Evolutionary conservation across 2,329 filamentous ascomycete genomes (phyloP), one percentile per base, ranked within the genome.

Genomic region (Trematosphaeria pertusa): DNA sequence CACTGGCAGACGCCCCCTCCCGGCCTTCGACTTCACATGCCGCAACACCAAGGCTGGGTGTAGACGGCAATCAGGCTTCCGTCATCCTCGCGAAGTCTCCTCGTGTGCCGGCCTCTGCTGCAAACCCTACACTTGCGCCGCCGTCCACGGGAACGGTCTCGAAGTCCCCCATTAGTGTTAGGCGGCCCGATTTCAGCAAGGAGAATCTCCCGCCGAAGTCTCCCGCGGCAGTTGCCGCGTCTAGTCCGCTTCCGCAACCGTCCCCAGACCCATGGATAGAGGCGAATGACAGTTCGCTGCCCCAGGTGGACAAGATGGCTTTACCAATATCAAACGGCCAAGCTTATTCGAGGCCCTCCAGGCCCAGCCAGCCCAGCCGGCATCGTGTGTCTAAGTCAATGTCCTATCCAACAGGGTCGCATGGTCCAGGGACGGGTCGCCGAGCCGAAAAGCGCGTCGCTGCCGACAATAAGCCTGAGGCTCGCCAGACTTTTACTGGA

Each of bases 191-290:
- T 5, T 37, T 56, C 14, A 51, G 42, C n/a, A 60, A 61, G n/a
- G 60, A 62, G 24, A 67, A 65, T 40, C 11, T 51, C 6, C 52
- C 41, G 3, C 61, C 58, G 11, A 54, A 55, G 15, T 60, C 62
- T 7, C 52, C 56, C 2, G 52, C 46, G 9, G 41, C 32, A 6
- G 33, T 50, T 1, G 43, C 54, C 2, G 59, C 55, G 0, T 70
- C 67, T 15, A 70, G 65, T 32, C 69, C 66, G 11, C 52, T 70
- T 15, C 65, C 65, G 2, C 53, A 61, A 48, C 60, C 62, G 9
- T 70, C 69, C 1, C 62, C 67, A 5, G 64, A 72, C 44, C 63
- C 61, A 3, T 72, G 68, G 69, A 53, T 39, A 20, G 53, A 59
- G 5, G 47, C 64, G n/a, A 49, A 69, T 28, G 53, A 63, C 15